phyloP scores from a whole-genome alignment of 768 basidiomycete genomes.

The Rhodotorula babjevae region DNA sequence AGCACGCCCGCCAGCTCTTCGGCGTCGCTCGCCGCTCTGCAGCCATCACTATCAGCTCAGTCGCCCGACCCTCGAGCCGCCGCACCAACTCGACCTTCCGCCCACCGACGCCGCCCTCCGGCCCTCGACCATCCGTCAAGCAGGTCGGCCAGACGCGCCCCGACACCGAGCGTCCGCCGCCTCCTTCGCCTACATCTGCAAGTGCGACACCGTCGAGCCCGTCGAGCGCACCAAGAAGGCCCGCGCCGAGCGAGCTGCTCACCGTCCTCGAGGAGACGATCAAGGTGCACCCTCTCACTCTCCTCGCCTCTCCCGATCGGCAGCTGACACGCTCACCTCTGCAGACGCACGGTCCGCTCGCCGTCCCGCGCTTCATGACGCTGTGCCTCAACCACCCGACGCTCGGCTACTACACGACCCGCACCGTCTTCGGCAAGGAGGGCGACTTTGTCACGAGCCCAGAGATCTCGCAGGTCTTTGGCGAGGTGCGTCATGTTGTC shows the following conservation, averaged over 20 bases:
- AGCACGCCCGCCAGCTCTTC: background rate
- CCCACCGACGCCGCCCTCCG: background rate
- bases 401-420: conserved; percentile 79
- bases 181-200: background rate
- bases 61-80: background rate
- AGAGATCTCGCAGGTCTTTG: conserved; percentile 92
- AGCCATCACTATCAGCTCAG: background rate
- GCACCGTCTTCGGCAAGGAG: conserved; percentile 66
- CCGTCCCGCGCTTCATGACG: conserved; percentile 85
- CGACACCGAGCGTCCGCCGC: background rate
- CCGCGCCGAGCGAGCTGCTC: conserved; percentile 23
- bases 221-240: background rate
- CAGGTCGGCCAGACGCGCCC: background rate
- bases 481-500: conserved; percentile 65
- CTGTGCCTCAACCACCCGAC: conserved; percentile 83
- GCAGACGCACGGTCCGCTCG: conserved; percentile 81
- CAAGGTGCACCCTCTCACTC: conserved; percentile 53
- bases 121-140: background rate
- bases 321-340: background rate
- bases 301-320: background rate
- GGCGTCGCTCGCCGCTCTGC: background rate
- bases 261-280: conserved; percentile 60
- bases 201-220: background rate
- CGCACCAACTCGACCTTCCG: background rate
- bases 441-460: conserved; percentile 97